Evolutionary conservation across 495 filamentous ascomycete genomes (phyloP).

Genomic region (Friedmanniomyces simplex): DNA sequence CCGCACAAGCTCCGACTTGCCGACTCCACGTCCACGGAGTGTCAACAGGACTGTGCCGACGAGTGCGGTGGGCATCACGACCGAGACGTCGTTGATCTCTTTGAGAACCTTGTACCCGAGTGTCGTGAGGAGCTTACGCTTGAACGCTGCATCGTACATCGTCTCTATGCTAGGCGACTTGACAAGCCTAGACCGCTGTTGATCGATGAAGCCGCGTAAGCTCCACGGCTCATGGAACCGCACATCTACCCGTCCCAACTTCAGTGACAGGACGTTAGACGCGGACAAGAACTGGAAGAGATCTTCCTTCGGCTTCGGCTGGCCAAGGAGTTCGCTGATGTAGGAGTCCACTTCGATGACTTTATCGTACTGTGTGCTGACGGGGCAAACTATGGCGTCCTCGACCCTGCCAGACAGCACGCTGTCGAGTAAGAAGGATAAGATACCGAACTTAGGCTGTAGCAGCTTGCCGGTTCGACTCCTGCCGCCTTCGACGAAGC

Average conservation of each 20-base stretch:
- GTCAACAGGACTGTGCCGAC: constrained; percentile 92
- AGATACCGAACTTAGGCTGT: constrained; percentile 90
- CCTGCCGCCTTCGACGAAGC: constrained; percentile 67
- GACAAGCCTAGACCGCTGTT: constrained; percentile 50
- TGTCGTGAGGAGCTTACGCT: constrained; percentile 58
- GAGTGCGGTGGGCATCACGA: constrained; percentile 94
- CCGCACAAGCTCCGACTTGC: constrained; percentile 71
- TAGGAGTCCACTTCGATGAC: constrained; percentile 97
- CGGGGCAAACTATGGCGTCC: constrained; percentile 86
- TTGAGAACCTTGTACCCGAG: constrained; percentile 84
- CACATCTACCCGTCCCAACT: constrained; percentile 85
- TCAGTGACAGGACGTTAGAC: constrained; percentile 78
- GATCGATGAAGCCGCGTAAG: constrained; percentile 62
- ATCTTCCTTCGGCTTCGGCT: constrained; percentile 92
- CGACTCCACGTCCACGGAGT: constrained; percentile 82
- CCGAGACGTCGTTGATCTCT: constrained; percentile 90
- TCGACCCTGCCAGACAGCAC: constrained; percentile 77
- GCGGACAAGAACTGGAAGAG: constrained; percentile 76
- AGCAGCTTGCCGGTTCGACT: constrained; percentile 90
- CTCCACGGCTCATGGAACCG: constrained; percentile 95
- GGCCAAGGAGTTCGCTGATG: constrained; percentile 82
- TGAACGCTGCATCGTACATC: constrained; percentile 32
- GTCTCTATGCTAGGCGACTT: constrained; percentile 24
- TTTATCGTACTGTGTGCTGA: constrained; percentile 96
- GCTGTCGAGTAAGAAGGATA: constrained; percentile 84